Base-by-base conservation (phyloP, 441 rosid species). In the Corymbia citriodora region DNA sequence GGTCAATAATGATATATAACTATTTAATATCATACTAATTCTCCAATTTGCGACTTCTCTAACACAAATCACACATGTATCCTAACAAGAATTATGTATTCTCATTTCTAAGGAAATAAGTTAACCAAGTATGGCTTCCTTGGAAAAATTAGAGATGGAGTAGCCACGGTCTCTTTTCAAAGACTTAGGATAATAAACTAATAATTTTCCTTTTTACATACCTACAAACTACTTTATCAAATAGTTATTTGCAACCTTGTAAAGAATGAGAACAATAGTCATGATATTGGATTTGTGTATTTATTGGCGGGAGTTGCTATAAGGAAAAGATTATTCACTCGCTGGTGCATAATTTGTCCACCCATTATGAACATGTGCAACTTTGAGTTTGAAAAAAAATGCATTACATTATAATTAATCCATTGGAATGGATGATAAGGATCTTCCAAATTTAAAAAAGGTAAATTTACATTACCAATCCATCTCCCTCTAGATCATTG, bases 401-500 rank as follows among this genome's bases (percentile, higher is more conserved):
- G 15, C 49, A 72, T 19, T 36, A 72, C 49, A 72, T 10, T 36
- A 33, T 12, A 6, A 9, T 36, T 27, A 0, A 33, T 72, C 82
- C 82, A 72, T 33, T 33, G 29, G 13, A 19, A 18, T 72, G 3
- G 82, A 33, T 19, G 48, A 72, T 72, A 18, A 36, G 3, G 27
- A 72, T 33, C 5, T 72, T 72, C 48, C 36, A 72, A 36, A 72
- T 11, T 72, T 40, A 36, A 36, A 57, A 57, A 57, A 12, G 63
- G 5, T 21, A 55, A 57, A 21, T 57, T 9, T 57, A 57, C 29
- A 57, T 57, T 57, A 23, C 4, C 12, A 57, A 9, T 27, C 12
- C 1, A 21, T 40, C 3, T 74, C n/a, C 16, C 0, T 6, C 50
- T 14, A 21, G 0, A 74, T 21, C 29, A 74, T 21, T 0, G 1